These are phyloP conservation scores for Hypomontagnella submonticulosa DNA, from an alignment of 495 filamentous ascomycete genomes.

Conservation along the genomic window DNA sequence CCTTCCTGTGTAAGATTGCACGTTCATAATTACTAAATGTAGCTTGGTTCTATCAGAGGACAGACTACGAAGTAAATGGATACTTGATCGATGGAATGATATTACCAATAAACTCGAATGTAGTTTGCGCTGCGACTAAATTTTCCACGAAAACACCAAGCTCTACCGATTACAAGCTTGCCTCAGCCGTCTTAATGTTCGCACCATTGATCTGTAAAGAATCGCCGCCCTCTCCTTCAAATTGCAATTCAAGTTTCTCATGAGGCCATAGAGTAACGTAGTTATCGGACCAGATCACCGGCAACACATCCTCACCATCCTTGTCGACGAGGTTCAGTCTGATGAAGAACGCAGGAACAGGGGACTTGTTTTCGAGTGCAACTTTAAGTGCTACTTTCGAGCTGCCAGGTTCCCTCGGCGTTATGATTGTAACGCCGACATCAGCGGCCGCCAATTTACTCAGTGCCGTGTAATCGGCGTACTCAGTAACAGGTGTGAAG, in stretches of 20 bases:
- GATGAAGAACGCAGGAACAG: constrained; percentile 68
- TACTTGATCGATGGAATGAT: background rate
- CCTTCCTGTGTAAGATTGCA: background rate
- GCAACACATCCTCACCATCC: constrained; percentile 57
- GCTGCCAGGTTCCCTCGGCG: background rate
- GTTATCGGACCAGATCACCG: constrained; percentile 70
- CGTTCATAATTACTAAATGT: background rate
- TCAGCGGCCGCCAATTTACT: constrained; percentile 53
- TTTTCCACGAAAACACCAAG: background rate
- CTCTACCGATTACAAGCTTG: constrained; percentile 11
- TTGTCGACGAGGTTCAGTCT: constrained; percentile 59
- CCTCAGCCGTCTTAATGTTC: constrained; percentile 38
- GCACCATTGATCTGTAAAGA: constrained; percentile 45
- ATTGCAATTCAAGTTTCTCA: constrained; percentile 58
- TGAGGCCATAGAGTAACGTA: constrained; percentile 70
- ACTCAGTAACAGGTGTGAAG: constrained; percentile 65
- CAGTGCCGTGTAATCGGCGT: constrained; percentile 63
- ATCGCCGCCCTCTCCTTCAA: constrained; percentile 36
- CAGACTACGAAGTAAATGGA: background rate
- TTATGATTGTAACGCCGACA: constrained; percentile 47
- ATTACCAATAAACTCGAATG: background rate
- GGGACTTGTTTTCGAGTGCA: constrained; percentile 62
- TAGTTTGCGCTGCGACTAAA: background rate
- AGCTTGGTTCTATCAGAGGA: background rate
- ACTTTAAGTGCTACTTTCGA: constrained; percentile 36